A percentile compares a stretch with the other conserved stretches of the same genome.
Evolutionary conservation across 768 basidiomycete genomes (phyloP).

Genomic region (Gymnopilus junonius): DNA sequence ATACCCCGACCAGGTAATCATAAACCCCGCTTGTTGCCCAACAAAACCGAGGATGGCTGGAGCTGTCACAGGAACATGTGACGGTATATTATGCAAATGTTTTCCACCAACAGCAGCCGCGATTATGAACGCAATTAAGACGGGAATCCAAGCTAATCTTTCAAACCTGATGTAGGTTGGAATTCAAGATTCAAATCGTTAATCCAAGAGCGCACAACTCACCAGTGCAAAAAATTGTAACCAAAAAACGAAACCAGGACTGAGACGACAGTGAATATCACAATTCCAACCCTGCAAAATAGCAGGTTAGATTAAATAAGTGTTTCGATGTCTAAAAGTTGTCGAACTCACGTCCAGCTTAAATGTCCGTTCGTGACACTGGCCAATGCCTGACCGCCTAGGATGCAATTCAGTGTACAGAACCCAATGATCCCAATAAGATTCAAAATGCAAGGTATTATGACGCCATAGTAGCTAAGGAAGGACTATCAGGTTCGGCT

Average conservation of each 20-base stretch:
- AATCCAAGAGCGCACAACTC: not conserved
- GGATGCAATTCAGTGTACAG: conserved; percentile 63
- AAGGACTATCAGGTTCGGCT: not conserved
- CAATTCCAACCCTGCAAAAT: conserved; percentile 68
- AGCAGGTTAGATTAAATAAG: not conserved
- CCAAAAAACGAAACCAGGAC: conserved; percentile 68
- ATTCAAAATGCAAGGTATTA: conserved; percentile 53
- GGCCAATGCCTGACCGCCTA: conserved; percentile 52
- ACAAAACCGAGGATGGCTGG: conserved; percentile 61
- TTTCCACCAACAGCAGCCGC: conserved; percentile 72
- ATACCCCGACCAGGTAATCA: conserved; percentile 61
- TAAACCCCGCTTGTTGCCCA: conserved; percentile 70
- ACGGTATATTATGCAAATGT: conserved; percentile 53
- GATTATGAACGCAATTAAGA: conserved; percentile 71
- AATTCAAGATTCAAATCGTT: not conserved
- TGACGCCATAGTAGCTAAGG: conserved; percentile 47
- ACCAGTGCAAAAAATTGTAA: conserved; percentile 49
- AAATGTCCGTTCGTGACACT: conserved; percentile 31
- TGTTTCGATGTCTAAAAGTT: not conserved
- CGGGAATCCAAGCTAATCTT: conserved; percentile 75
- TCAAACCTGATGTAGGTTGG: conserved; percentile 52
- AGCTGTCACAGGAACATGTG: conserved; percentile 55
- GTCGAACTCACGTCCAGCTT: conserved; percentile 33
- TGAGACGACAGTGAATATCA: conserved; percentile 73
- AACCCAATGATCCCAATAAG: conserved; percentile 60